Evolutionary conservation across 1,139 yeast species (phyloP), one percentile per base, ranked within the genome.

Genomic region (Kodamaea anthophila): DNA sequence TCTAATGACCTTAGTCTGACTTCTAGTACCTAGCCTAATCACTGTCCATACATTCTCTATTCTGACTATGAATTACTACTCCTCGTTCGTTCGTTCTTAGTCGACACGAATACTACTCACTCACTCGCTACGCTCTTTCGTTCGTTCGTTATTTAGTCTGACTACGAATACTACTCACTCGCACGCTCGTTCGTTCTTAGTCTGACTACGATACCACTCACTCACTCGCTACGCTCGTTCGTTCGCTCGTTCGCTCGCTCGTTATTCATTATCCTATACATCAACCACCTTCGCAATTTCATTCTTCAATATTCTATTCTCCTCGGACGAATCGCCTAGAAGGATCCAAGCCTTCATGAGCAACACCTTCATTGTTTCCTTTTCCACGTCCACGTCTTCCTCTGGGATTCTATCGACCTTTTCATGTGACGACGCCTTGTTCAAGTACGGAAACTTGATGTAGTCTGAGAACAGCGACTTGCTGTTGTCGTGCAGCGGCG

Each of bases 281-380:
- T 39, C 39, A 15, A 34, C 30, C 18, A 36, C 22, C 34, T 36
- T 40, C 7, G 40, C 32, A 13, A 43, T 43, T 21, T 40, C 41
- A 13, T 28, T 20, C 32, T 35, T 41, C 37, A 42, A 40, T n/a
- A 36, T 24, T n/a, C 32, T 24, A 8, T 37, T 26, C 11, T 40
- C 41, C 23, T 33, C 33, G 22, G 32, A 32, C 10, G 43, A 49
- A 18, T 44, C 47, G 14, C 44, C 51, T 19, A 60, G 32, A 33
- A 45, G 33, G 4, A 32, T 37, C 30, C 46, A 47, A 2, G 64
- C 61, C 37, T 46, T 46, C 34, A 39, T 46, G 21, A 60, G 42
- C 26, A 60, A 44, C 10, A 28, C 42, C 41, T 44, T 49, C 33
- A 60, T 44, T 9, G 41, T 37, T 24, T 51, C 51, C 40, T 55